Evolutionary conservation across 2,329 filamentous ascomycete genomes (phyloP).

Genomic region (Leptographium galeiforme): DNA sequence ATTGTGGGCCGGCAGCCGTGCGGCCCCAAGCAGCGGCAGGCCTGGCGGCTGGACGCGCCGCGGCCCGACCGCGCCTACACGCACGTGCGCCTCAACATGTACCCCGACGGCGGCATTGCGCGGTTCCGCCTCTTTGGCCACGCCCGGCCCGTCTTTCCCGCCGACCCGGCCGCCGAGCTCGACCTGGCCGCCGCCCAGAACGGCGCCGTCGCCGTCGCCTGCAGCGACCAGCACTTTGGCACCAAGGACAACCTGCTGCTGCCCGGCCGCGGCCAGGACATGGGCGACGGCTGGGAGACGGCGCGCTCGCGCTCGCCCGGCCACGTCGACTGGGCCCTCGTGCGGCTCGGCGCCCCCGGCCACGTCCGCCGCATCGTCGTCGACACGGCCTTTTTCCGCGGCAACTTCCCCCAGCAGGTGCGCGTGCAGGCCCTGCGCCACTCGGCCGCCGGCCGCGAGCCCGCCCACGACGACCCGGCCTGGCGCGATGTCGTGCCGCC

Average conservation of each 20-base stretch:
- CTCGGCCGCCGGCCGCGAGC: constrained; percentile 40
- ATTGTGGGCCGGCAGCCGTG: constrained; percentile 58
- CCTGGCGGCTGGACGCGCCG: constrained; percentile 50
- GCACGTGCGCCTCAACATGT: constrained; percentile 72
- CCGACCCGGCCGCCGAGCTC: constrained; percentile 49
- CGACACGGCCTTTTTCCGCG: constrained; percentile 72
- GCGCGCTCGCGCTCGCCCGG: constrained; percentile 56
- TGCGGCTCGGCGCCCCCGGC: constrained; percentile 55
- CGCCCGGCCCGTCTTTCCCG: constrained; percentile 63
- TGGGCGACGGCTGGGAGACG: constrained; percentile 85
- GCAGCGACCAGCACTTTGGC: constrained; percentile 76
- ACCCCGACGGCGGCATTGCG: constrained; percentile 73
- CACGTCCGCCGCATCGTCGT: constrained; percentile 54
- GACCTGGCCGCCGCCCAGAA: constrained; percentile 70
- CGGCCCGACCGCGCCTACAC: constrained; percentile 54
- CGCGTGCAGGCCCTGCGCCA: constrained; percentile 50
- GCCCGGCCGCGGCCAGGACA: constrained; percentile 46
- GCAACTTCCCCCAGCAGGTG: constrained; percentile 71
- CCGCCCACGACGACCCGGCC: constrained; percentile 38
- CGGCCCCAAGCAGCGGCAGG: constrained; percentile 60
- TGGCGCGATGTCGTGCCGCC: constrained; percentile 56
- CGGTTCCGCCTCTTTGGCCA: constrained; percentile 66
- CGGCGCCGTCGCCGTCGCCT: constrained; percentile 60
- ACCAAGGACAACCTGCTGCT: constrained; percentile 39
- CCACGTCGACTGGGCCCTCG: constrained; percentile 71